Base-by-base conservation (phyloP, 768 basidiomycete genomes). In the Tephrocybe sp. region DNA sequence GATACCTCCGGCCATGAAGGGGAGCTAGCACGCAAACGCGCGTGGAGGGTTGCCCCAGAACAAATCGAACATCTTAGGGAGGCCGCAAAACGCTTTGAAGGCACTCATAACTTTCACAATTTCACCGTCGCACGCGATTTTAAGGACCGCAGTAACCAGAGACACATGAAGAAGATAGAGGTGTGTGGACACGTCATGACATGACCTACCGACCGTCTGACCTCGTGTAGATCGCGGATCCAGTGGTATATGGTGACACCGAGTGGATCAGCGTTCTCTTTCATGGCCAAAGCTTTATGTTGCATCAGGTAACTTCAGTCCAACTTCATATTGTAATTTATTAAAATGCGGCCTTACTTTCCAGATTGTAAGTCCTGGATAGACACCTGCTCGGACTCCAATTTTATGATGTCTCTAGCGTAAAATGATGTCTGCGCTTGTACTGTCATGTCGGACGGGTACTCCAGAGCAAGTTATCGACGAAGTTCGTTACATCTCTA, bases 201-300 rank as follows among this genome's bases (percentile, higher is more conserved):
- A 25, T 13, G 15, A 27, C 12, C 11, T 19, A 28, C 36, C 2
- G 39, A 27, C 2, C 5, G 2, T 19, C 15, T 4, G 30, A 21
- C 21, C 12, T 49, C 9, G 27, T 9, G 2, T 51, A 93, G 91
- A 72, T 95, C 36, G 72, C 78, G 5, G 90, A 96, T 42, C 95
- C 96, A n/a, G 82, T 79, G 3, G 88, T 96, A 2, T 87, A 92
- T 53, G 92, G 90, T 18, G 86, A 85, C 31, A 95, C 89, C 1
- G 96, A 99, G 62, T 98, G 96, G 95, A 82, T 98, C 36, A 89
- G 88, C 37, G 85, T 98, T 16, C 74, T 89, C 52, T 88, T 97
- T 64, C 93, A 98, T 63, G 97, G 96, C 0, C 97, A 99, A 67
- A 94, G 92, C 59, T 99, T 99, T 67, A 98, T 99, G 97, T 70